A percentile compares a stretch with the other conserved stretches of the same genome.
Evolutionary conservation across 1,284 basidiomycete genomes (phyloP).

Genomic region (Cryptococcus sp.): DNA sequence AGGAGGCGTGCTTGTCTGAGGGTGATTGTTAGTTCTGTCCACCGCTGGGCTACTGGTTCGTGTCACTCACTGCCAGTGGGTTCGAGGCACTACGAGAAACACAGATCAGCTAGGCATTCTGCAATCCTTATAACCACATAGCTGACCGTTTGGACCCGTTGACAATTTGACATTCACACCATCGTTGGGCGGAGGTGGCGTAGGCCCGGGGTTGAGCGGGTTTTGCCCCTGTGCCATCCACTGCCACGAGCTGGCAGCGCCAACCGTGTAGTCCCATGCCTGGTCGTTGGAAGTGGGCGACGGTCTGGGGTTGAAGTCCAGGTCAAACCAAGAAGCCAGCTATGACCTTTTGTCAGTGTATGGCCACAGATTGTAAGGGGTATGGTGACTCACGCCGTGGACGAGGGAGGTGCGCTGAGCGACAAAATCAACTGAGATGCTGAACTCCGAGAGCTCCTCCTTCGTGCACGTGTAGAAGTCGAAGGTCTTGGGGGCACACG

Average conservation of each 20-base stretch:
- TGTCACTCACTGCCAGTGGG: slow-evolving; percentile 48
- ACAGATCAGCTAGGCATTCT: slow-evolving; percentile 4
- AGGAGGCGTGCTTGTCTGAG: slow-evolving; percentile 43
- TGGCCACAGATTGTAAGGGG: neutral
- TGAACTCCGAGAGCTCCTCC: slow-evolving; percentile 46
- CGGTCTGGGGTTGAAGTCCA: slow-evolving; percentile 39
- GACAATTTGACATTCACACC: slow-evolving; percentile 44
- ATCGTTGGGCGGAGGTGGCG: slow-evolving; percentile 37
- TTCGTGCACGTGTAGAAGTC: slow-evolving; percentile 48
- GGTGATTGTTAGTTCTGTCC: slow-evolving; percentile 3
- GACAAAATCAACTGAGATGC: slow-evolving; percentile 43
- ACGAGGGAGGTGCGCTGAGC: slow-evolving; percentile 45
- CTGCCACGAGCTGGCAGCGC: slow-evolving; percentile 27
- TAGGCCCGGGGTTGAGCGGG: slow-evolving; percentile 43
- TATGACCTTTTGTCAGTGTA: slow-evolving; percentile 1
- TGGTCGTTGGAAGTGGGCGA: slow-evolving; percentile 10
- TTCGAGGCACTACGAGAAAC: slow-evolving; percentile 33
- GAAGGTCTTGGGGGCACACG: slow-evolving; percentile 42
- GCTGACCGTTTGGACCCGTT: slow-evolving; percentile 45
- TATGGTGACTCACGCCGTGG: slow-evolving; percentile 36
- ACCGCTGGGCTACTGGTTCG: neutral
- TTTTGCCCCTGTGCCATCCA: slow-evolving; percentile 35
- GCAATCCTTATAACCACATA: neutral
- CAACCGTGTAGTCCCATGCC: slow-evolving; percentile 36
- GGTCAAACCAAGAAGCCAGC: slow-evolving; percentile 51